Evolutionary conservation across 352 stramenopile species (phyloP).

Genomic region (Phytopythium delawarense): DNA sequence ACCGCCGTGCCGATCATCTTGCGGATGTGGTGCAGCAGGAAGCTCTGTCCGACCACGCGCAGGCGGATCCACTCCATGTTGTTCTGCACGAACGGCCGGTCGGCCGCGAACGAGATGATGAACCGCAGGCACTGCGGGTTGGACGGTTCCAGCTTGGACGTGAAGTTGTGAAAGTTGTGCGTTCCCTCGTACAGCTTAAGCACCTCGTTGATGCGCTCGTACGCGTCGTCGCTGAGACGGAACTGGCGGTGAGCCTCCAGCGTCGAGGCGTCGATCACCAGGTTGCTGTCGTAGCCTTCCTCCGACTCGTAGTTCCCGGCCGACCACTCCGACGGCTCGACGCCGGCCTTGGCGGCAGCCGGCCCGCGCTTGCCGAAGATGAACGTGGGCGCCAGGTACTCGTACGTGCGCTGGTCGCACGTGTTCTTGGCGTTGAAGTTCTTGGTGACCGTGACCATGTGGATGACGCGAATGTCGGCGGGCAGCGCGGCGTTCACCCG

Average conservation of each 20-base stretch:
- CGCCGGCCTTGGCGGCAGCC: not conserved
- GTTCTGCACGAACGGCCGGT: slow-evolving; percentile 80
- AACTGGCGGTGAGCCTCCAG: slow-evolving; percentile 72
- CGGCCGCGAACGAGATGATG: slow-evolving; percentile 89
- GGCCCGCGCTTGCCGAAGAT: slow-evolving; percentile 57
- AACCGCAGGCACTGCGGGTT: slow-evolving; percentile 86
- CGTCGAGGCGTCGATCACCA: slow-evolving; percentile 56
- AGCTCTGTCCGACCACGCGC: slow-evolving; percentile 95
- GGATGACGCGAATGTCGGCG: slow-evolving; percentile 75
- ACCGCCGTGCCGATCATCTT: slow-evolving; percentile 94
- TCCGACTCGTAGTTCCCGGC: slow-evolving; percentile 24
- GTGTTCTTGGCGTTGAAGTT: slow-evolving; percentile 90
- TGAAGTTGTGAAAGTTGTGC: slow-evolving; percentile 98
- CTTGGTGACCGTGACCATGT: slow-evolving; percentile 86
- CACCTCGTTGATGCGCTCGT: slow-evolving; percentile 41
- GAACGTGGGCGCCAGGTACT: slow-evolving; percentile 89
- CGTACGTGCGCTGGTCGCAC: slow-evolving; percentile 88
- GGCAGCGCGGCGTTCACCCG: slow-evolving; percentile 76
- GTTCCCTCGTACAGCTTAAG: slow-evolving; percentile 80
- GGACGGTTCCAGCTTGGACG: slow-evolving; percentile 82
- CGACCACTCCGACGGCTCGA: slow-evolving; percentile 1
- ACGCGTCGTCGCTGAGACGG: slow-evolving; percentile 53
- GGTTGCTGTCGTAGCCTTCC: slow-evolving; percentile 24
- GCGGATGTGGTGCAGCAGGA: slow-evolving; percentile 97
- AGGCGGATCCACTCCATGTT: slow-evolving; percentile 95